Conservation (phyloP, 2,329 filamentous ascomycete species). For the Xylaria sp. region DNA sequence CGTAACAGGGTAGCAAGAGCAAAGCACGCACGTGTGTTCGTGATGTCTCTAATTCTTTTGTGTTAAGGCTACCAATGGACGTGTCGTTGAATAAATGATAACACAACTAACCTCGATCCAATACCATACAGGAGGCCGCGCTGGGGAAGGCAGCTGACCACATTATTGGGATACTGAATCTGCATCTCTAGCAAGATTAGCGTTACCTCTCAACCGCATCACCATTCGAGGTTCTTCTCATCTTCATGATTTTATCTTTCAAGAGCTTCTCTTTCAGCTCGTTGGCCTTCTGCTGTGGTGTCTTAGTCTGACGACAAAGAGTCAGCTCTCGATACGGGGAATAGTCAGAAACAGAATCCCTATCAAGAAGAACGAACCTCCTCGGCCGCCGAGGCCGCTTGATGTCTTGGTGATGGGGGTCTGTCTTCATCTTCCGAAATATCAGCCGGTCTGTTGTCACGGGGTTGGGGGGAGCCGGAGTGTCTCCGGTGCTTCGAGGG, state of each 20-base stretch:
- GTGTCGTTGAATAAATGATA: conserved; percentile 25
- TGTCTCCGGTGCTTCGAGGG: conserved; percentile 60
- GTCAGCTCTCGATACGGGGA: conserved; percentile 51
- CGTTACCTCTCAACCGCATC: conserved; percentile 54
- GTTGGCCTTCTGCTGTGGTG: conserved; percentile 56
- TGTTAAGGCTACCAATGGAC: conserved; percentile 19
- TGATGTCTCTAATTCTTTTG: background rate
- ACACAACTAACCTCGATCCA: conserved; percentile 44
- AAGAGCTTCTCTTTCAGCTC: conserved; percentile 62
- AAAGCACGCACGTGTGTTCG: background rate
- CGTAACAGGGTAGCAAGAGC: background rate
- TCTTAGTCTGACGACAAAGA: conserved; percentile 50
- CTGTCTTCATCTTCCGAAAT: conserved; percentile 61
- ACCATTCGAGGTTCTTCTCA: conserved; percentile 62
- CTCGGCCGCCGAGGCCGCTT: conserved; percentile 51
- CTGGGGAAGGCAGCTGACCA: conserved; percentile 25
- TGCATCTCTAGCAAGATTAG: conserved; percentile 59
- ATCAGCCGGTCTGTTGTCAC: conserved; percentile 66
- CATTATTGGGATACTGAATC: conserved; percentile 41
- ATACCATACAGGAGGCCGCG: conserved; percentile 31
- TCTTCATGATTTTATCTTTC: conserved; percentile 66
- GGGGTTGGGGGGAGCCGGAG: conserved; percentile 62
- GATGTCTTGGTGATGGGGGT: conserved; percentile 51
- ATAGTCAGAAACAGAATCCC: conserved; percentile 43
- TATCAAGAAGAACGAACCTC: conserved; percentile 56